Conservation (phyloP, 805 yeast genomes). For the Lachancea thermotolerans region DNA sequence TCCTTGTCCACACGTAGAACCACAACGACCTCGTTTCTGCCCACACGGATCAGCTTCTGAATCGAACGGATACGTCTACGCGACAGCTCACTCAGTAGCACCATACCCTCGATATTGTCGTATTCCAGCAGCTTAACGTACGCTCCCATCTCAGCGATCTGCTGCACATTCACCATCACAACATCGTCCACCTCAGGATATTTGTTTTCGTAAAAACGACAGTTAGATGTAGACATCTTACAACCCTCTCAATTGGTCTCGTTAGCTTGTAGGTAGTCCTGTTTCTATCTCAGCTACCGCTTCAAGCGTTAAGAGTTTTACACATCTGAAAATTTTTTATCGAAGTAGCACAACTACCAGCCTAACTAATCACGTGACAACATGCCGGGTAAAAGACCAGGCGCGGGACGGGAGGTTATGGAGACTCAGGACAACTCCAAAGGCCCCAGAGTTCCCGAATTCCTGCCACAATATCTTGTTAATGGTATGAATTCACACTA, state of each 20-base stretch:
- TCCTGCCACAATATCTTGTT: too few species aligned
- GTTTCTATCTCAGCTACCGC: neutral
- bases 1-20: slow-evolving; percentile 97
- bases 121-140: slow-evolving; percentile 93
- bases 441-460: too few species aligned
- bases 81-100: slow-evolving; percentile 86
- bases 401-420: too few species aligned
- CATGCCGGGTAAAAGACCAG: neutral
- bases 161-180: slow-evolving; percentile 97
- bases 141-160: slow-evolving; percentile 99
- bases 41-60: slow-evolving; percentile 95
- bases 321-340: too few species aligned
- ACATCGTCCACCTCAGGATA: slow-evolving; percentile 98
- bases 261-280: neutral
- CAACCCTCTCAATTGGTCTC: neutral
- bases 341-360: too few species aligned
- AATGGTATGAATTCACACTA: too few species aligned
- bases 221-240: slow-evolving; percentile 74
- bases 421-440: too few species aligned
- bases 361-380: too few species aligned
- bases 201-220: slow-evolving; percentile 96
- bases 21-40: slow-evolving; percentile 96
- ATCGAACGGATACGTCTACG: slow-evolving; percentile 98
- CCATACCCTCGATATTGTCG: slow-evolving; percentile 99
- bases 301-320: too few species aligned